Conservation (phyloP, 139 green algal genomes). For the Trebouxia sp. region DNA sequence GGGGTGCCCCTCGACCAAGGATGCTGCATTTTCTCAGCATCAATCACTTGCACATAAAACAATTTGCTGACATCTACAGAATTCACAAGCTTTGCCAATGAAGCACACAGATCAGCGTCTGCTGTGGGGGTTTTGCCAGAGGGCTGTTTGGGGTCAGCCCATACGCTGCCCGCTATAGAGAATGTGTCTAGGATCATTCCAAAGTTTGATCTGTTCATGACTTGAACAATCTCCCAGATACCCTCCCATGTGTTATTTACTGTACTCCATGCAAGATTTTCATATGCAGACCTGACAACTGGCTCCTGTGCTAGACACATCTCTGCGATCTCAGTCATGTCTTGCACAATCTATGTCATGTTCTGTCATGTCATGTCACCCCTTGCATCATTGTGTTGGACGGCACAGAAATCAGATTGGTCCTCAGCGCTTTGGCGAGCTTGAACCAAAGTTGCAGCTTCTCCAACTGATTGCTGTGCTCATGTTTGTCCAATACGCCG, state of each 20-base stretch:
- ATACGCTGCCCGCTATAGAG: background rate
- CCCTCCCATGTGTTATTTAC: constrained; percentile 1
- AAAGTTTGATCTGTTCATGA: background rate
- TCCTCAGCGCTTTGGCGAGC: background rate
- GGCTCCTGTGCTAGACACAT: background rate
- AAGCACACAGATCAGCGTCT: background rate
- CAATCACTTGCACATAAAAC: background rate
- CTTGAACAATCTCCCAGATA: background rate
- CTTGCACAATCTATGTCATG: background rate
- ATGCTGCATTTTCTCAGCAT: background rate
- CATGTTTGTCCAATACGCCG: background rate
- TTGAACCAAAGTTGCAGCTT: background rate
- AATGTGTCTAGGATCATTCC: background rate
- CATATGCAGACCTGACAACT: background rate
- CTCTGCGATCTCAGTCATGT: background rate
- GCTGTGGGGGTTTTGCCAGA: background rate
- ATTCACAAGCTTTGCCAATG: background rate
- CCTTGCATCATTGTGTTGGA: background rate
- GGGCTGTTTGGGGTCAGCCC: background rate
- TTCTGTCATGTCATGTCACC: background rate
- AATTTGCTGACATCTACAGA: background rate
- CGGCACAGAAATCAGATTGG: background rate
- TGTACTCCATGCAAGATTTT: background rate
- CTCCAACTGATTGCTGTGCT: background rate
- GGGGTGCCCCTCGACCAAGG: background rate